These are phyloP conservation scores for Geranomyces michiganensis DNA, from an alignment of 192 early-diverging fungal genomes.

Conservation along the genomic window DNA sequence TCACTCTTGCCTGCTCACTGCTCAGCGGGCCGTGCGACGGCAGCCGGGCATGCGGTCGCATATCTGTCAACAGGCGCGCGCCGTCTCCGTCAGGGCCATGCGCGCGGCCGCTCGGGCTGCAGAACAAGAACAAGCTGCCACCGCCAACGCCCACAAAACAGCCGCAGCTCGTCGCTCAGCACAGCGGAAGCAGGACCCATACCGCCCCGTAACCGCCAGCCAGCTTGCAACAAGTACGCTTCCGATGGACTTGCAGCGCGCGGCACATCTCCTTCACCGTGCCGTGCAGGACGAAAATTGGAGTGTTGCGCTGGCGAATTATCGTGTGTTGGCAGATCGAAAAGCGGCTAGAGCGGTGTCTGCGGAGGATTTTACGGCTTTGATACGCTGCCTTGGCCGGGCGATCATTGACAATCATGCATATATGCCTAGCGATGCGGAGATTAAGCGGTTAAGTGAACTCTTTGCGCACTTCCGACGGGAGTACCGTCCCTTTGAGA, in stretches of 20 bases:
- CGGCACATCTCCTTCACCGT: slow-evolving; percentile 12
- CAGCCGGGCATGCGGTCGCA: no score
- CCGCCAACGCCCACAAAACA: neutral
- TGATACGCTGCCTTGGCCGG: neutral
- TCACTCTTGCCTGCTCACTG: no score
- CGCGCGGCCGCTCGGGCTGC: neutral
- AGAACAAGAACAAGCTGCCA: neutral
- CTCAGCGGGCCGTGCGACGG: no score
- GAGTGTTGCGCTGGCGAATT: slow-evolving; percentile 14
- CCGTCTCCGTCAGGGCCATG: neutral
- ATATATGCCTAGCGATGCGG: slow-evolving; percentile 5
- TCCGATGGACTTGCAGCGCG: slow-evolving; percentile 32
- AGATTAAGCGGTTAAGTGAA: neutral
- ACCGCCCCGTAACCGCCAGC: neutral
- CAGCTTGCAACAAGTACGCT: neutral
- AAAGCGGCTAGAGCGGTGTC: neutral
- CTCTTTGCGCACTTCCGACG: slow-evolving; percentile 1
- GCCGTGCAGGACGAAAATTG: slow-evolving; percentile 14
- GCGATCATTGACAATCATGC: neutral
- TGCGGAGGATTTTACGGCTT: neutral
- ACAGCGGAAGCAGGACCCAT: neutral
- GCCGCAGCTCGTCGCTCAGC: neutral
- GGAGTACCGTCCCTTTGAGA: neutral
- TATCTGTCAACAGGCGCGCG: neutral
- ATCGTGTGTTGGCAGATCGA: neutral